A percentile compares a stretch with the other conserved stretches of the same genome.
Conservation (phyloP, 1,284 basidiomycete species). For the Trametes pubescens region DNA sequence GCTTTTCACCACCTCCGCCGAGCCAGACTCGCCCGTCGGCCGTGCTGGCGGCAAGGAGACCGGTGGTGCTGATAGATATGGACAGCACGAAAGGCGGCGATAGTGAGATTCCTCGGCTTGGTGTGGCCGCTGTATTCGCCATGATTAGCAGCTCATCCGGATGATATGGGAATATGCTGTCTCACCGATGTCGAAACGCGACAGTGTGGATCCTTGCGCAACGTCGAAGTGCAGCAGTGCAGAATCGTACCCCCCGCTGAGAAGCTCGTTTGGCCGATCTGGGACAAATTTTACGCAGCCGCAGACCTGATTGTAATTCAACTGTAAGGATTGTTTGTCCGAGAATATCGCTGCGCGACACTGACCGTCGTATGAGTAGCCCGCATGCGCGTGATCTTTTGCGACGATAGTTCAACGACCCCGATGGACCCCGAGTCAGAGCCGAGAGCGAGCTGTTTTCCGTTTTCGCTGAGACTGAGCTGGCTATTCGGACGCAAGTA, state of each 20-base stretch:
- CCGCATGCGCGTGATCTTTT: conserved; percentile 61
- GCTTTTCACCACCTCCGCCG: conserved; percentile 72
- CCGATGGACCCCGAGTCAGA: conserved; percentile 75
- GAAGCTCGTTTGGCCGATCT: conserved; percentile 69
- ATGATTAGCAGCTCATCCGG: conserved; percentile 1
- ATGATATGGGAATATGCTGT: not conserved
- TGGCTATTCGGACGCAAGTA: conserved; percentile 51
- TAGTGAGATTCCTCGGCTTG: conserved; percentile 58
- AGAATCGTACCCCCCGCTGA: conserved; percentile 81
- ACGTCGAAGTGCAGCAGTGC: conserved; percentile 74
- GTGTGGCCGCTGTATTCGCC: conserved; percentile 47
- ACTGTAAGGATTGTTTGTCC: too few relatives aligned
- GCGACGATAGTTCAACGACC: conserved; percentile 62
- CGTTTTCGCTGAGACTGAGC: conserved; percentile 65
- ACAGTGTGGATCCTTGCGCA: conserved; percentile 61
- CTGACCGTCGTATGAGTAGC: conserved; percentile 68
- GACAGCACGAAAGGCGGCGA: conserved; percentile 79
- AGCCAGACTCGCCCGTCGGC: conserved; percentile 79
- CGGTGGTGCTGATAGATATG: conserved; percentile 61
- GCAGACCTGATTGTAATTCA: conserved; percentile 65
- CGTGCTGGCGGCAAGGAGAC: conserved; percentile 71
- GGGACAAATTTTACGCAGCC: conserved; percentile 74
- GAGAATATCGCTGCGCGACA: not conserved
- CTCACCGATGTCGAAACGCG: conserved; percentile 67
- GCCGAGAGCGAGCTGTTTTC: conserved; percentile 69